Conservation (phyloP, 225 moss, liverwort and hornwort genomes). For the Marchantia paleacea region DNA sequence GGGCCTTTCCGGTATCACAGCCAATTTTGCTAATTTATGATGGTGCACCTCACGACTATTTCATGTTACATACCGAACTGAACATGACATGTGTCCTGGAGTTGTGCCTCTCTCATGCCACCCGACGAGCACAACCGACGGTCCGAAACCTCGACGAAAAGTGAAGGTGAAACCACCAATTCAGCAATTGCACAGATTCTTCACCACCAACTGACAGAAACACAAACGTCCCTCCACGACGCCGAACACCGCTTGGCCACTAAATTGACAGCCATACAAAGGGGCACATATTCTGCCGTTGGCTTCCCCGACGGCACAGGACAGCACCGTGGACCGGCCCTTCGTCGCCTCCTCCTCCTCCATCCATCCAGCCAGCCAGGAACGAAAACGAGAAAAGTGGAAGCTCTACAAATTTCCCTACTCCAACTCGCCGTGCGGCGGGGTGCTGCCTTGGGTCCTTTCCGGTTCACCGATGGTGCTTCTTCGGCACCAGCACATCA, state of each 20-base stretch:
- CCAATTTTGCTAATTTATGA: not conserved
- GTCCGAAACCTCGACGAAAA: conserved; percentile 3
- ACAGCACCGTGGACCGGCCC: not conserved
- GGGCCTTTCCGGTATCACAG: not conserved
- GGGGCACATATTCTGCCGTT: conserved; percentile 1
- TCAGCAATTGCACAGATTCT: conserved; percentile 18
- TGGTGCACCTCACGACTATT: not conserved
- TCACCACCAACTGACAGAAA: not conserved
- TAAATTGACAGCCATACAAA: conserved; percentile 3
- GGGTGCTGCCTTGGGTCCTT: no score
- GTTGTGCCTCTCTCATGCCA: conserved; percentile 25
- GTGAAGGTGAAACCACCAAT: conserved; percentile 12
- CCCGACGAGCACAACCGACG: conserved; percentile 6
- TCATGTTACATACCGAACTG: conserved; percentile 24
- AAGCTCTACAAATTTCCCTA: conserved; percentile 9
- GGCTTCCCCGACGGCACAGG: not conserved
- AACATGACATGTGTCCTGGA: conserved; percentile 17
- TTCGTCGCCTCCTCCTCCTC: not conserved
- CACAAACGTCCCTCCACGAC: not conserved
- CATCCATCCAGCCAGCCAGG: conserved; percentile 18
- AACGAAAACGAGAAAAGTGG: not conserved
- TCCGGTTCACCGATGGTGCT: not conserved
- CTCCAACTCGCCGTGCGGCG: not conserved
- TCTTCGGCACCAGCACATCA: not conserved
- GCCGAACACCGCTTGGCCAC: not conserved